A percentile compares a stretch with the other conserved stretches of the same genome.
These are phyloP conservation scores for Mangifera indica DNA, from an alignment of 345 rosid species.

Conservation along the genomic window DNA sequence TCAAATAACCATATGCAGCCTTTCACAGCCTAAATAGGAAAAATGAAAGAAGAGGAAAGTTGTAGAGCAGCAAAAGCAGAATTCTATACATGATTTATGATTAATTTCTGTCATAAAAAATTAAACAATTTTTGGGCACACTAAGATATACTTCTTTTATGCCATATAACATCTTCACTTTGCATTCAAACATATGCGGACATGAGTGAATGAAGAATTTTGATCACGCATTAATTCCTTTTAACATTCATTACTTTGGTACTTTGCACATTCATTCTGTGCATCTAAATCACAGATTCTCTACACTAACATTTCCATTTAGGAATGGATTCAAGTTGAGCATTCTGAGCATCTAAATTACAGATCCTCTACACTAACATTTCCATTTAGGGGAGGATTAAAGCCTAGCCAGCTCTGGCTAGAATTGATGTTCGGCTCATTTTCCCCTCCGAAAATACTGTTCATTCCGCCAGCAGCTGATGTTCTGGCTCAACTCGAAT, in stretches of 20 bases:
- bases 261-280: neutral
- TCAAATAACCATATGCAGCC: constrained; percentile 92
- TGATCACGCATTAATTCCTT: neutral
- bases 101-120: neutral
- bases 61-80: neutral
- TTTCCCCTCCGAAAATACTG: too few species aligned
- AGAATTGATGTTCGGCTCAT: too few species aligned
- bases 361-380: neutral
- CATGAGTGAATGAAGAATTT: neutral
- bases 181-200: neutral
- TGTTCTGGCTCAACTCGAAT: too few species aligned
- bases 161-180: neutral
- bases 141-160: neutral
- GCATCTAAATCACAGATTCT: neutral
- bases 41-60: neutral
- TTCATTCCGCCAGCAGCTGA: too few species aligned
- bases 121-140: neutral
- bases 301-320: neutral
- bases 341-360: neutral
- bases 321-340: too few species aligned
- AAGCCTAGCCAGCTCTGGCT: too few species aligned
- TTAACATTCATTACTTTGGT: neutral
- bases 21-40: constrained; percentile 63
- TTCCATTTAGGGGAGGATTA: too few species aligned
- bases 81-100: neutral